These are phyloP conservation scores for Thuja plicata DNA, from an alignment of 83 land plant species.

Conservation along the genomic window DNA sequence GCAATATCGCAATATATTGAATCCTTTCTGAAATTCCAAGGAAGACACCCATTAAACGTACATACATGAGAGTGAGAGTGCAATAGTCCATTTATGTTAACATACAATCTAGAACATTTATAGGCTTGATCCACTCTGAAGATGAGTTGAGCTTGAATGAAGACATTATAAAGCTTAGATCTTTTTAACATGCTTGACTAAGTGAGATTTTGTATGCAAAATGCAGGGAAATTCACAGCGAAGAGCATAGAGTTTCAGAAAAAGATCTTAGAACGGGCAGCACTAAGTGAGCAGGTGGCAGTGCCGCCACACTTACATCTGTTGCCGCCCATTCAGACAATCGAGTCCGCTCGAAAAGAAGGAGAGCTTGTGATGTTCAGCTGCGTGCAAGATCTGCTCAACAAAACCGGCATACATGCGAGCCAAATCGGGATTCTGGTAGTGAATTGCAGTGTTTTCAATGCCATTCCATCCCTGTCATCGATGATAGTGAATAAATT, in stretches of 20 bases:
- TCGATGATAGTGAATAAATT: conserved; percentile 25
- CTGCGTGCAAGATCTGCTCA: conserved; percentile 18
- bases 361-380: conserved; percentile 24
- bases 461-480: conserved; percentile 25
- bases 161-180: no score
- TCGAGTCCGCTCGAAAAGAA: conserved; percentile 14
- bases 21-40: no score
- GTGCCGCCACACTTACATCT: conserved; percentile 15
- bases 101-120: no score
- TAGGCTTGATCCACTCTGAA: no score
- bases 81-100: no score
- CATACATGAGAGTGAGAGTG: no score
- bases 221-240: neutral
- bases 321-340: conserved; percentile 4
- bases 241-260: conserved; percentile 21
- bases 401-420: conserved; percentile 12
- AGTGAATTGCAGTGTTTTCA: conserved; percentile 21
- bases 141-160: no score
- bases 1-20: no score
- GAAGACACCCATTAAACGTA: no score
- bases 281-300: conserved; percentile 16
- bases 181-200: no score
- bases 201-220: neutral
- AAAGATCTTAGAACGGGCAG: conserved; percentile 19
- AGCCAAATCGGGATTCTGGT: conserved; percentile 24